Evolutionary conservation across 1,284 basidiomycete genomes (phyloP), one percentile per base, ranked within the genome.

Genomic region (Sporisorium exsertum): DNA sequence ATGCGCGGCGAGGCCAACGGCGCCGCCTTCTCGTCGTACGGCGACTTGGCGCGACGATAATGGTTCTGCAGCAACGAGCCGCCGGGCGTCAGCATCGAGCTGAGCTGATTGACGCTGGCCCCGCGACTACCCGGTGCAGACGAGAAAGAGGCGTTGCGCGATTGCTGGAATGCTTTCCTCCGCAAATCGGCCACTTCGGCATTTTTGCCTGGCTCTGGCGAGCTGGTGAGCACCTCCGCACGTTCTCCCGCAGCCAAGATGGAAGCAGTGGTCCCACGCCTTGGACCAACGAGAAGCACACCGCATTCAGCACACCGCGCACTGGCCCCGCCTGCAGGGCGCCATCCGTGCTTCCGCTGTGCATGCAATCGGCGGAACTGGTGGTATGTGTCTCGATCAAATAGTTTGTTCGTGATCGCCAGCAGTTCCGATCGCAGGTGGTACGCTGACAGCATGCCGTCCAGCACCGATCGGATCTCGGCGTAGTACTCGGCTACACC

Each of bases 381-480:
- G 58, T 91, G 90, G 72, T 92, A 95, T 33, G 95, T 87, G 84
- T 97, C 96, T 24, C 91, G 89, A 75, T 93, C 90, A 43, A 95
- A 88, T 26, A 98, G 88, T 69, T 92, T 91, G 78, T 93, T 93
- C 16, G 94, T 93, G 81, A 97, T 94, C 35, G 89, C 87, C n/a
- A 99, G 88, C 88, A 96, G 90, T 78, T 98, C 95, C 26, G 92
- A 92, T 76, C 99, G 95, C 6, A 92, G 91, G 24, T 92, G 91
- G 87, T 97, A 98, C 2, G 94, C 93, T 79, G 95, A 94, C 73
- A 98, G 87, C 94, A 99, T 99, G 32, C 94, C 92, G 0, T 91
- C 92, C 24, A 99, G 88, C 64, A 99, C 94, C 5, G 91, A 89
- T 49, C 94, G 90, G 86, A 98, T 96, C 86, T 98, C 95, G 35